Conservation (phyloP, 352 stramenopile species). For the Pilasporangium apinafurcum region DNA sequence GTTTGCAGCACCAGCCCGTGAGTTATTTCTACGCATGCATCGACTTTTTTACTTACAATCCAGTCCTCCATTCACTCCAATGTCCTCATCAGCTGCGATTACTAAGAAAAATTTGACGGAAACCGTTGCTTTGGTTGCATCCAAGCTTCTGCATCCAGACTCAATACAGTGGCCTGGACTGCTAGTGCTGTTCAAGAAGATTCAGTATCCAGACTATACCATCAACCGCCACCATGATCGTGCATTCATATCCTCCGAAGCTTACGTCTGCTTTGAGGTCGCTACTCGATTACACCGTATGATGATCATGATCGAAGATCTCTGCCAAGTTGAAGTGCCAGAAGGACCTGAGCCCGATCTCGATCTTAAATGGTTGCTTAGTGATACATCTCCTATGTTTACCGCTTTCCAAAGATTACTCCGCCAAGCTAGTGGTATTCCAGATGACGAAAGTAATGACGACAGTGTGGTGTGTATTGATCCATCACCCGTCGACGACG, state of each 20-base stretch:
- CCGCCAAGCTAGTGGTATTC: no score
- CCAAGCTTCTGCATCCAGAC: conserved; percentile 30
- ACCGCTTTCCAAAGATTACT: conserved; percentile 44
- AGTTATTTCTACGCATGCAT: conserved; percentile 66
- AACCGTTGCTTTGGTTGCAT: conserved; percentile 15
- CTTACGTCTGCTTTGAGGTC: conserved; percentile 65
- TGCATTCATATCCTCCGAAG: conserved; percentile 41
- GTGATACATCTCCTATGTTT: conserved; percentile 26
- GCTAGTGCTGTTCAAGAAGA: conserved; percentile 68
- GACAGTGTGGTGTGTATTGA: not conserved
- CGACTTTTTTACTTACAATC: conserved; percentile 70
- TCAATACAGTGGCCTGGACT: conserved; percentile 66
- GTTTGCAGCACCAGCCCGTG: conserved; percentile 26
- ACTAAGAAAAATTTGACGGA: conserved; percentile 9
- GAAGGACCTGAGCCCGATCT: conserved; percentile 30
- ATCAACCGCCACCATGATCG: conserved; percentile 14
- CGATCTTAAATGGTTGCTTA: conserved; percentile 38
- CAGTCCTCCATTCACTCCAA: conserved; percentile 11
- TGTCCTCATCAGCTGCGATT: conserved; percentile 1
- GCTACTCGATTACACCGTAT: conserved; percentile 47
- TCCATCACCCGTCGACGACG: conserved; percentile 1
- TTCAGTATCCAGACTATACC: conserved; percentile 49
- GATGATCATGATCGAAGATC: conserved; percentile 35
- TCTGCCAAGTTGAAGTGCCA: conserved; percentile 23
- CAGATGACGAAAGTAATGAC: conserved; percentile 17